phyloP scores from a whole-genome alignment of 1,284 basidiomycete species.

The Irpex sp. region DNA sequence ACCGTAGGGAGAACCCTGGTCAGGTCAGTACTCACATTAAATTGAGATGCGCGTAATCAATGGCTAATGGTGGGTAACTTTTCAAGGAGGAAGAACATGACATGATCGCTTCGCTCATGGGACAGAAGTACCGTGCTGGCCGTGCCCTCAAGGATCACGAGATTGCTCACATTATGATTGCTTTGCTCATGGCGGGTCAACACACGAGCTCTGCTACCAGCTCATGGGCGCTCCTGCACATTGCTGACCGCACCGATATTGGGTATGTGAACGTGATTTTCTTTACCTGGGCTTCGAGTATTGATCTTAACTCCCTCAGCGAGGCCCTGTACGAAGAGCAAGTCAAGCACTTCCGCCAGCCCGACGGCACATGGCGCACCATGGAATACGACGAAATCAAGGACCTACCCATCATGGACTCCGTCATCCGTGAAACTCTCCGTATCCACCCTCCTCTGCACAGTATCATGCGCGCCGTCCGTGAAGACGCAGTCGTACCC shows the following conservation, averaged over 20 bases:
- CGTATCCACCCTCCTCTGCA: slow-evolving; percentile 93
- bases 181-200: slow-evolving; percentile 95
- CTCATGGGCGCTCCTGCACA: slow-evolving; percentile 90
- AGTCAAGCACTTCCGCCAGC: slow-evolving; percentile 75
- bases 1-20: slow-evolving; percentile 58
- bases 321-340: slow-evolving; percentile 89
- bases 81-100: slow-evolving; percentile 71
- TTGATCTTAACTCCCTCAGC: slow-evolving; percentile 32
- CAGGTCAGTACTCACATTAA: slow-evolving; percentile 29
- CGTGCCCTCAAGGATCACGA: slow-evolving; percentile 81
- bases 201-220: slow-evolving; percentile 94
- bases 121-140: slow-evolving; percentile 87
- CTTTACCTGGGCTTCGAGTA: not conserved
- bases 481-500: slow-evolving; percentile 83
- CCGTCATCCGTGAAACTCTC: slow-evolving; percentile 91
- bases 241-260: slow-evolving; percentile 79
- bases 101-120: slow-evolving; percentile 89
- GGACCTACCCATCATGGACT: slow-evolving; percentile 80
- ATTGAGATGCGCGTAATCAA: not conserved
- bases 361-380: slow-evolving; percentile 77
- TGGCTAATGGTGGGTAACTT: not conserved
- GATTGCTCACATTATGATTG: slow-evolving; percentile 97
- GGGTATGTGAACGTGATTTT: slow-evolving; percentile 48
- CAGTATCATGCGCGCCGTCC: slow-evolving; percentile 87
- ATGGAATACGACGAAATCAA: slow-evolving; percentile 89